Evolutionary conservation across 1,139 yeast species (phyloP).

Genomic region (Taphrina flavorubra): DNA sequence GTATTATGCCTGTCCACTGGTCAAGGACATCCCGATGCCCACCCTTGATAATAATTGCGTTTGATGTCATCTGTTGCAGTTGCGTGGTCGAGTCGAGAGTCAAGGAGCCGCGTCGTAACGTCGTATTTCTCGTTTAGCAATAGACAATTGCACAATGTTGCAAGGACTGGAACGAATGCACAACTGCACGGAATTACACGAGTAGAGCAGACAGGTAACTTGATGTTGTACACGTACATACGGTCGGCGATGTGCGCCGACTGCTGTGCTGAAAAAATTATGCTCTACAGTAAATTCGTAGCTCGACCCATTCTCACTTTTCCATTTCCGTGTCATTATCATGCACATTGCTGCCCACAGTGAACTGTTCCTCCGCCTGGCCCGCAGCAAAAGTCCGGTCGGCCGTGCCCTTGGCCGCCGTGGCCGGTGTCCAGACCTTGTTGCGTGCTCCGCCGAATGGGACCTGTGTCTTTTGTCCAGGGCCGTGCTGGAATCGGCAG

Average conservation of each 20-base stretch:
- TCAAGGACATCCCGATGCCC: no score
- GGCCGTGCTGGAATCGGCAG: constrained; percentile 35
- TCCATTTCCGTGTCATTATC: constrained; percentile 37
- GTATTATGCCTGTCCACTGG: no score
- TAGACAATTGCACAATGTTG: background rate
- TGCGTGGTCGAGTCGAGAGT: background rate
- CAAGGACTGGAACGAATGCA: background rate
- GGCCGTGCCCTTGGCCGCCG: constrained; percentile 18
- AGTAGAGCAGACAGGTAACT: background rate
- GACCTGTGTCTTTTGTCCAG: constrained; percentile 22
- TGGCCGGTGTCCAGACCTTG: constrained; percentile 35
- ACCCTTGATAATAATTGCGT: no score
- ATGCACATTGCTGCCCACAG: constrained; percentile 16
- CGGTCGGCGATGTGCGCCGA: background rate
- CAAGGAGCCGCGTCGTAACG: background rate
- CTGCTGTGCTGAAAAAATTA: background rate
- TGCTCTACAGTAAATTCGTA: background rate
- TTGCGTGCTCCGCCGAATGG: constrained; percentile 33
- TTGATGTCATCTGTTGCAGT: background rate
- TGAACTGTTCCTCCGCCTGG: constrained; percentile 29
- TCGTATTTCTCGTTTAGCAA: background rate
- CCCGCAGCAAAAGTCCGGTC: constrained; percentile 36
- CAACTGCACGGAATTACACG: background rate
- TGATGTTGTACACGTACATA: background rate
- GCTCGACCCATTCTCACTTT: background rate